phyloP scores from a whole-genome alignment of 2,329 filamentous ascomycete genomes.

The Colletotrichum lupini region DNA sequence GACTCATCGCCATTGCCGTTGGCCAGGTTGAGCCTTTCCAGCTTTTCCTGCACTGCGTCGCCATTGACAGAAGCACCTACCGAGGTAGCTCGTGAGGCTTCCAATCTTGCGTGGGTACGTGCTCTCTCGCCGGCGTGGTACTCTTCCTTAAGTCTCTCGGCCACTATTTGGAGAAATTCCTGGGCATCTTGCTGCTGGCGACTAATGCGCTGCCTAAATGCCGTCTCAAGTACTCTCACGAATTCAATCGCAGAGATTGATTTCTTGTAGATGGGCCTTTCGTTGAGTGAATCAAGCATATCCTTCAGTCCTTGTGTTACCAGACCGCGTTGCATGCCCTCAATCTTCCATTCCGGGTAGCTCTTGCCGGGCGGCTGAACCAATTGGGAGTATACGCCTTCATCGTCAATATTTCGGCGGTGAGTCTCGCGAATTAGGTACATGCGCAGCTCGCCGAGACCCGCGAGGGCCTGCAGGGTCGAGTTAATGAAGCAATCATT shows the following conservation, averaged over 20 bases:
- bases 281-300: constrained; percentile 91
- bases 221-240: constrained; percentile 82
- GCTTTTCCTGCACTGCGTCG: constrained; percentile 43
- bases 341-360: constrained; percentile 69
- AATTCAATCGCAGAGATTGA: constrained; percentile 91
- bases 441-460: constrained; percentile 86
- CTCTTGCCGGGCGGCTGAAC: constrained; percentile 58
- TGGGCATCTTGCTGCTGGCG: constrained; percentile 97
- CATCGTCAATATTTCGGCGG: constrained; percentile 81
- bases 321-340: constrained; percentile 80
- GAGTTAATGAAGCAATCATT: constrained; percentile 99
- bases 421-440: constrained; percentile 95
- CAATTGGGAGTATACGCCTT: constrained; percentile 77
- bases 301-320: constrained; percentile 92
- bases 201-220: constrained; percentile 91
- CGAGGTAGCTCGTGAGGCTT: constrained; percentile 36
- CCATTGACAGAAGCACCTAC: constrained; percentile 34
- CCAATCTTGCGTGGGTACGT: constrained; percentile 64
- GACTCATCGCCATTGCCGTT: constrained; percentile 28
- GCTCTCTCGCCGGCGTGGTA: constrained; percentile 87
- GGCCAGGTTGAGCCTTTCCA: constrained; percentile 42
- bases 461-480: constrained; percentile 91
- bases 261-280: constrained; percentile 92
- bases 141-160: constrained; percentile 92
- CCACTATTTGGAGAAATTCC: constrained; percentile 94